These are phyloP conservation scores for Ogataea pini DNA, from an alignment of 805 yeast genomes.

Conservation along the genomic window DNA sequence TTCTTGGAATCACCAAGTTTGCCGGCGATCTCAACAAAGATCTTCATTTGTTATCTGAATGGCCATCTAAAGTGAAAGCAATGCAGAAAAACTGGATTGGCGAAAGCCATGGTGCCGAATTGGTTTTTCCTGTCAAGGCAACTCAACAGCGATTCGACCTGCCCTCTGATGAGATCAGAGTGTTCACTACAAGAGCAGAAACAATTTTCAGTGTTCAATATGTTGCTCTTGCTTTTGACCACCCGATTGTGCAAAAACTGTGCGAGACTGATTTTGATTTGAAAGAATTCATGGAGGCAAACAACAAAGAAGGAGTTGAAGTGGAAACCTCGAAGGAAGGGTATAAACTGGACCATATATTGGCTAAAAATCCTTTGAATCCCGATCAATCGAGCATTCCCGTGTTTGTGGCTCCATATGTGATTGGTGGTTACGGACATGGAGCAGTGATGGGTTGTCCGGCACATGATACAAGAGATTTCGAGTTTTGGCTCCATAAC, in stretches of 20 bases:
- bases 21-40: conserved; percentile 70
- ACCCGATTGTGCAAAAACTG: conserved; percentile 52
- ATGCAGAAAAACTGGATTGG: conserved; percentile 98
- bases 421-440: conserved; percentile 76
- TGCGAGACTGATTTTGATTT: conserved; percentile 44
- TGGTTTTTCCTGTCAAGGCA: conserved; percentile 45
- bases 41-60: conserved; percentile 56
- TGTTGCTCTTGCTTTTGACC: conserved; percentile 73
- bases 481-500: conserved; percentile 73
- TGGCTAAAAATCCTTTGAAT: conserved; percentile 61
- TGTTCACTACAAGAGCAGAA: conserved; percentile 89
- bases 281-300: conserved; percentile 43
- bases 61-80: conserved; percentile 87
- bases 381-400: conserved; percentile 51
- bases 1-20: conserved; percentile 81
- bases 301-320: conserved; percentile 42
- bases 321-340: conserved; percentile 55
- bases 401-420: conserved; percentile 89
- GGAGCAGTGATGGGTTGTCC: conserved; percentile 99
- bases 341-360: conserved; percentile 44
- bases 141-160: conserved; percentile 10
- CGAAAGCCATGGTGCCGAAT: conserved; percentile 74
- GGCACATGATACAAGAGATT: conserved; percentile 86
- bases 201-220: conserved; percentile 83
- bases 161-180: conserved; percentile 38